These are phyloP conservation scores for Eurotiales sp. DNA, from an alignment of 2,329 filamentous ascomycete species.

Conservation along the genomic window DNA sequence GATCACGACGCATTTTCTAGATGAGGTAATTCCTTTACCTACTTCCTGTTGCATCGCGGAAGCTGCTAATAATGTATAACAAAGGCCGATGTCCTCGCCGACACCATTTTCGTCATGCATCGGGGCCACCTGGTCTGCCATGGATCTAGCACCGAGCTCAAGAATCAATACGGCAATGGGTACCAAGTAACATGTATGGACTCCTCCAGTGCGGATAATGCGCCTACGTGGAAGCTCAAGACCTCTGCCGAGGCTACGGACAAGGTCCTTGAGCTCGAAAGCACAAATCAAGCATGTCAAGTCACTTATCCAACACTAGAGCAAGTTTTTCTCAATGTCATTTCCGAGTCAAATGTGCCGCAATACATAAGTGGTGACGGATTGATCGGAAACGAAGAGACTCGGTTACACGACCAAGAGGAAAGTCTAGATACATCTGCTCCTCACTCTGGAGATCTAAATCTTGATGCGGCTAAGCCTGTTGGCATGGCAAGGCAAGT, in stretches of 20 bases:
- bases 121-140: constrained; percentile 77
- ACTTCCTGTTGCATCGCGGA: neutral
- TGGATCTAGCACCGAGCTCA: constrained; percentile 81
- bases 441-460: neutral
- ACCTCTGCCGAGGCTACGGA: constrained; percentile 64
- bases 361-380: neutral
- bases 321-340: constrained; percentile 73
- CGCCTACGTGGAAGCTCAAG: constrained; percentile 52
- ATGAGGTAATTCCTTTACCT: constrained; percentile 55
- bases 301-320: constrained; percentile 88
- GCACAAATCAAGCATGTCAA: constrained; percentile 68
- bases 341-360: neutral
- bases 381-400: constrained; percentile 11
- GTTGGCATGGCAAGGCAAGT: constrained; percentile 69
- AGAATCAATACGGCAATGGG: constrained; percentile 74
- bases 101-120: constrained; percentile 83
- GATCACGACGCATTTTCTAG: constrained; percentile 87
- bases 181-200: constrained; percentile 63
- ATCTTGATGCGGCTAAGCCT: neutral
- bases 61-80: neutral
- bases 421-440: neutral
- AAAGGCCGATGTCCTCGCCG: constrained; percentile 73
- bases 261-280: constrained; percentile 67
- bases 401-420: constrained; percentile 15
- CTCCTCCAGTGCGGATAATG: neutral